Evolutionary conservation across 2,329 filamentous ascomycete genomes (phyloP).

Genomic region (Colletotrichum aenigma): DNA sequence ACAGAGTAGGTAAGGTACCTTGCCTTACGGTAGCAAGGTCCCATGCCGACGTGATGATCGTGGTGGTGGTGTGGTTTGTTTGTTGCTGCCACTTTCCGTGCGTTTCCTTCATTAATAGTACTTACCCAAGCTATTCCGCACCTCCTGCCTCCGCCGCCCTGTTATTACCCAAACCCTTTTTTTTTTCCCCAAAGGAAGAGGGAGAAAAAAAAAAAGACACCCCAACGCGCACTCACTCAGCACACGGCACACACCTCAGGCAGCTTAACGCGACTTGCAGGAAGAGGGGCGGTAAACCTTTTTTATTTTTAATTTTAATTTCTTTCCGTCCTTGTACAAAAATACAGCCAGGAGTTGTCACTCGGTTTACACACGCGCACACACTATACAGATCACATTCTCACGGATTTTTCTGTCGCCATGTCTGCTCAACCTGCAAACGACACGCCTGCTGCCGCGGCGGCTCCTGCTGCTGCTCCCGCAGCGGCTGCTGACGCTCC

Average conservation of each 20-base stretch:
- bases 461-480: not conserved
- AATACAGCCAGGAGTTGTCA: not conserved
- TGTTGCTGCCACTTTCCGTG: not conserved
- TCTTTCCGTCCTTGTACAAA: not conserved
- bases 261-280: not conserved
- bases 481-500: not conserved
- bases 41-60: not conserved
- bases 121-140: not conserved
- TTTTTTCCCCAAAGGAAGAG: not conserved
- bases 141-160: not conserved
- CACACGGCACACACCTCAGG: not conserved
- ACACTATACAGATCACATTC: not conserved
- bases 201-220: not conserved
- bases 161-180: not conserved
- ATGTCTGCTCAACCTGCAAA: conserved; percentile 31
- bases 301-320: not conserved
- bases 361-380: not conserved
- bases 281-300: conserved; percentile 7
- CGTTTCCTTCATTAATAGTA: not conserved
- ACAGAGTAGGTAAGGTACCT: not conserved
- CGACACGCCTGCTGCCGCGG: conserved; percentile 18
- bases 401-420: not conserved
- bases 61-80: not conserved
- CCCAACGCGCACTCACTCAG: not conserved
- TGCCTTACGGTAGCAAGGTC: not conserved